Conservation (phyloP, 495 filamentous ascomycete genomes). For the Chaetomium fimeti region DNA sequence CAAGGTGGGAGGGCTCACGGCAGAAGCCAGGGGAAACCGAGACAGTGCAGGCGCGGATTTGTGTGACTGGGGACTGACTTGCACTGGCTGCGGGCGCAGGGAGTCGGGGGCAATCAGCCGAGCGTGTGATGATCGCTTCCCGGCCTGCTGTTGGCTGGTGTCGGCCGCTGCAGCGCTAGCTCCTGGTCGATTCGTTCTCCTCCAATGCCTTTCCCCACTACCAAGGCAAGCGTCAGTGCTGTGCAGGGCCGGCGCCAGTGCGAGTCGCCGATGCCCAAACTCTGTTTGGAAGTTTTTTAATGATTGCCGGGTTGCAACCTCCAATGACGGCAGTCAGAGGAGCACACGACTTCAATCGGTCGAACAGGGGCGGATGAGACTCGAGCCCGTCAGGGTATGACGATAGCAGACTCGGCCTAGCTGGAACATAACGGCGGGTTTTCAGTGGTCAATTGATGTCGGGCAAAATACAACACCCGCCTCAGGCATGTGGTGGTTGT, state of each 20-base stretch:
- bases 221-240: background rate
- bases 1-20: constrained; percentile 22
- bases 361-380: constrained; percentile 15
- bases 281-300: constrained; percentile 8
- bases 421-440: constrained; percentile 26
- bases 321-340: constrained; percentile 2
- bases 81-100: constrained; percentile 20
- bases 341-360: background rate
- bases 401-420: constrained; percentile 6
- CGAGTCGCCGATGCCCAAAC: background rate
- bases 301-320: background rate
- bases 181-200: constrained; percentile 17
- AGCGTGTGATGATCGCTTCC: constrained; percentile 22
- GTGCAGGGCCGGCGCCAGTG: constrained; percentile 9
- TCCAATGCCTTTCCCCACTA: constrained; percentile 20
- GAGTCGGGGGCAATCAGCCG: constrained; percentile 30
- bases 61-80: constrained; percentile 25
- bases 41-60: constrained; percentile 29
- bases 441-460: constrained; percentile 28
- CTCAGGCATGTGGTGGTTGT: too few relatives aligned
- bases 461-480: background rate
- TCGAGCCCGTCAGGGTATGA: background rate
- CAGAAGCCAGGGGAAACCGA: constrained; percentile 31
- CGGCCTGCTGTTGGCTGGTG: constrained; percentile 28
- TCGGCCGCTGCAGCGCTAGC: constrained; percentile 19